Conservation (phyloP, 345 rosid species). For the Streptanthus diversifolius region DNA sequence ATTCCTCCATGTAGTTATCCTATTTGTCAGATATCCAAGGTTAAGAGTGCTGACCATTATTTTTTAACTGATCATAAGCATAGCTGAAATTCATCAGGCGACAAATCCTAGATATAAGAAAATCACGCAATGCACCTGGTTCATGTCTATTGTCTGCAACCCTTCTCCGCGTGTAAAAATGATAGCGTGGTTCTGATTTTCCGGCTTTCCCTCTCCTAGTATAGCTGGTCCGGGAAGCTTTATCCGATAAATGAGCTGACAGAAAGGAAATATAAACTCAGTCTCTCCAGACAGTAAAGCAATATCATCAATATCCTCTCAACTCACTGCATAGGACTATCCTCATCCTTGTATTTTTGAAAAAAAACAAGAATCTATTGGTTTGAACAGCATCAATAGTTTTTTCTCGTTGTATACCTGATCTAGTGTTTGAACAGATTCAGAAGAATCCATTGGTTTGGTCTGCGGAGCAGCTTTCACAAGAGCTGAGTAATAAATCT, state of each 20-base stretch:
- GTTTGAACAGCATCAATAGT: background rate
- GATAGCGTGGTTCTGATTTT: conserved; percentile 64
- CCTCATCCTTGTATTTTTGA: background rate
- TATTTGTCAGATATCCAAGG: conserved; percentile 17
- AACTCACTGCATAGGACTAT: background rate
- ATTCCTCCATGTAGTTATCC: conserved; percentile 89
- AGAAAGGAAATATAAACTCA: conserved; percentile 17
- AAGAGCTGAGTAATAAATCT: conserved; percentile 64
- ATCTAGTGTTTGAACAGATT: conserved; percentile 64
- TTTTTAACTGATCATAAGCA: background rate
- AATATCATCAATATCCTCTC: background rate
- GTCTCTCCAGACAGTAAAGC: background rate
- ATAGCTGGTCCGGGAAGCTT: conserved; percentile 62
- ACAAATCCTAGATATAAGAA: background rate
- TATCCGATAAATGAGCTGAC: conserved; percentile 53
- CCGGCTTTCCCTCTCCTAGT: conserved; percentile 62
- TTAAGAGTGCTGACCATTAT: conserved; percentile 7
- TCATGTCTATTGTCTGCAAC: conserved; percentile 63
- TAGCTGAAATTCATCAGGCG: background rate
- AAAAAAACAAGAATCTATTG: background rate
- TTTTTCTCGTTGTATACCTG: conserved; percentile 41
- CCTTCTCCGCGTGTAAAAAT: conserved; percentile 66
- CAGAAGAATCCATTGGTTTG: conserved; percentile 63
- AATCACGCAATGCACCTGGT: conserved; percentile 39
- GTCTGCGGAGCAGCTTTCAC: conserved; percentile 62